phyloP scores from a whole-genome alignment of 371 early-diverging fungal species.

The Lichtheimia corymbifera region DNA sequence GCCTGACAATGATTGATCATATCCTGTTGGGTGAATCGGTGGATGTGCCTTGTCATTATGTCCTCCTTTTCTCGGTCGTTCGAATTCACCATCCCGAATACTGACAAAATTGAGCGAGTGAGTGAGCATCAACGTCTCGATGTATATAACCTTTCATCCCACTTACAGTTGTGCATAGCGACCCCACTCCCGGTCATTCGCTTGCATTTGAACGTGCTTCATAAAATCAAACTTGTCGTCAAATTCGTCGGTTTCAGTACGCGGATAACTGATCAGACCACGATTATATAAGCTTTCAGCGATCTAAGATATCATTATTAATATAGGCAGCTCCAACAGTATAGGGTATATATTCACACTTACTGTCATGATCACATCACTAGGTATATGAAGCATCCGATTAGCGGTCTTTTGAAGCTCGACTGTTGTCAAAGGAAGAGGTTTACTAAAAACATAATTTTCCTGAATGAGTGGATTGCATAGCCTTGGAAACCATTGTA shows the following conservation, averaged over 20 bases:
- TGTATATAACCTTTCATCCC: neutral
- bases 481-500: neutral
- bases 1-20: constrained; percentile 64
- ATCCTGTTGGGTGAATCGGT: constrained; percentile 97
- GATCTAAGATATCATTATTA: constrained; percentile 37
- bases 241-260: constrained; percentile 99
- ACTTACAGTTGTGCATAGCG: constrained; percentile 64
- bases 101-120: constrained; percentile 25
- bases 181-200: constrained; percentile 64
- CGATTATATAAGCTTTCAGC: constrained; percentile 86
- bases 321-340: neutral
- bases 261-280: constrained; percentile 98
- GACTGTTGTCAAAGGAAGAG: constrained; percentile 94
- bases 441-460: constrained; percentile 56
- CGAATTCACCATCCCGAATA: constrained; percentile 75
- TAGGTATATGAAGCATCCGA: constrained; percentile 70
- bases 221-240: constrained; percentile 76
- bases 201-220: constrained; percentile 69
- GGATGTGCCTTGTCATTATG: constrained; percentile 99
- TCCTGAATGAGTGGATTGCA: neutral
- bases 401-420: constrained; percentile 93
- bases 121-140: neutral
- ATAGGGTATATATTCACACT: neutral
- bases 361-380: constrained; percentile 86
- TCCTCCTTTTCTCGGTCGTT: constrained; percentile 84